Conservation (phyloP, 1,284 basidiomycete genomes). For the Trametes versicolor region DNA sequence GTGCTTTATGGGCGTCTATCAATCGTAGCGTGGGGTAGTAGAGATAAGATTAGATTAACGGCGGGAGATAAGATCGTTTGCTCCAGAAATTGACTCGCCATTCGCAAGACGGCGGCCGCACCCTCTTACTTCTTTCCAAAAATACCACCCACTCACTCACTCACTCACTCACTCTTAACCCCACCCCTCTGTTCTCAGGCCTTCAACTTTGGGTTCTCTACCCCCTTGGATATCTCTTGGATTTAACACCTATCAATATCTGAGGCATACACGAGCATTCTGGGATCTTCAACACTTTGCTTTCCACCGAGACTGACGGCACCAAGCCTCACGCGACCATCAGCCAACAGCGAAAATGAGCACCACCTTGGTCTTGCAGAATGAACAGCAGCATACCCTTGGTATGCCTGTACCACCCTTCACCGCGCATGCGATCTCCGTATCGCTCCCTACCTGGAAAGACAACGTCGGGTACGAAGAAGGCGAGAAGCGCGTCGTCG, state of each 20-base stretch:
- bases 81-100: no score
- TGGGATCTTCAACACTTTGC: neutral
- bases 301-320: neutral
- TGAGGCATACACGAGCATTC: neutral
- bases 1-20: neutral
- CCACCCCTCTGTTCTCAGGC: conserved; percentile 3
- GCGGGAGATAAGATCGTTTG: no score
- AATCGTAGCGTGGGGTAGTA: no score
- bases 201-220: neutral
- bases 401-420: conserved; percentile 71
- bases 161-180: neutral
- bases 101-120: neutral
- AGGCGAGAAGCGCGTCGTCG: conserved; percentile 84
- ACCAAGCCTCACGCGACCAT: conserved; percentile 1
- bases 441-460: conserved; percentile 95
- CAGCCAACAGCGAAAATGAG: conserved; percentile 28
- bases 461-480: conserved; percentile 97
- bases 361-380: conserved; percentile 23
- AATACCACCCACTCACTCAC: neutral
- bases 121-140: neutral
- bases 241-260: neutral
- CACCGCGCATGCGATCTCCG: conserved; percentile 93
- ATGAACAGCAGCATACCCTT: conserved; percentile 45
- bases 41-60: no score
- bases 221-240: neutral